Evolutionary conservation across 208 protist genomes (phyloP), one percentile per base, ranked within the genome.

Genomic region (Wallacemonas sp.): DNA sequence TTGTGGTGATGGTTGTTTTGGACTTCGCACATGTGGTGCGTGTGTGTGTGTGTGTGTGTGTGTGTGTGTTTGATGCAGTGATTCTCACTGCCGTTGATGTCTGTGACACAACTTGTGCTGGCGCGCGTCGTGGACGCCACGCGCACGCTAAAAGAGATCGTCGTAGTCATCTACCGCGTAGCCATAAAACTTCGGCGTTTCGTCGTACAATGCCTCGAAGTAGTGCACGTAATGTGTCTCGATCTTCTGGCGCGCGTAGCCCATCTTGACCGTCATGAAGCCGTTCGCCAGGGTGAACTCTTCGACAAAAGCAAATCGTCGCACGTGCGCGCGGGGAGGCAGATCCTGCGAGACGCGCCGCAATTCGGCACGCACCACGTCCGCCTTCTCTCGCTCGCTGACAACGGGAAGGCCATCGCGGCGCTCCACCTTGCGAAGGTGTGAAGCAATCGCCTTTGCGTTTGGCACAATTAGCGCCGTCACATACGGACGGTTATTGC

Each of bases 151-250:
- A 67, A 96, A 96, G 17, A 96, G 62, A 54, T 96, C 91, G 48
- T 96, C 91, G 69, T 96, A 96, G 73, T 96, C 91, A 58, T 96
- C 91, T 22, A 96, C 91, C 17, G 91, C 91, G 63, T 87, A 91
- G n/a, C 91, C 91, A 72, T 87, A 96, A 52, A 96, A 96, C 71
- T 94, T 94, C 21, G 91, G 91, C 27, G 87, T 94, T 38, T 94
- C 87, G 60, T 96, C 91, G 61, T 94, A 96, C 34, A 96, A 46
- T 0, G 87, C 87, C 22, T 91, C 80, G 33, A 96, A 85, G 76
- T 96, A 96, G 73, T 96, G 85, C n/a, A 93, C 78, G 63, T 94
- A 96, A 66, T 96, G 87, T 10, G 62, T 77, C 63, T 90, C 86
- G 30, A 96, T 91, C 71, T 89, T 93, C 55, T 86, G 77, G 9